Evolutionary conservation across 2,329 filamentous ascomycete genomes (phyloP).

Genomic region (Fusarium veterinarium): DNA sequence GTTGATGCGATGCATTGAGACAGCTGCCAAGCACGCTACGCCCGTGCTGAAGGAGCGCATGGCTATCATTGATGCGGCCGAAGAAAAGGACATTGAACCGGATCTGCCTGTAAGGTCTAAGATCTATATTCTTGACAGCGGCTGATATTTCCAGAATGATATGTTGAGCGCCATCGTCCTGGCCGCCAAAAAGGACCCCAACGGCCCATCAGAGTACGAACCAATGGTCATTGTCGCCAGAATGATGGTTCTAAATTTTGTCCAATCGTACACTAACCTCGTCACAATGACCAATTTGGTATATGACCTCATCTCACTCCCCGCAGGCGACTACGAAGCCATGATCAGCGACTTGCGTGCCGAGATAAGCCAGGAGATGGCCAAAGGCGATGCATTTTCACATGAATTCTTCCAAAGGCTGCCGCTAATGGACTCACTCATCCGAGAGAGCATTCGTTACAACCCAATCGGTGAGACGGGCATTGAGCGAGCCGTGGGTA

Average conservation of each 20-base stretch:
- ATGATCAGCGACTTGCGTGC: conserved; percentile 17
- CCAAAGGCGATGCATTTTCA: conserved; percentile 16
- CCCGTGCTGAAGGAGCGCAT: conserved; percentile 18
- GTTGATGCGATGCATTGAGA: conserved; percentile 23
- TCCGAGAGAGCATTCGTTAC: conserved; percentile 29
- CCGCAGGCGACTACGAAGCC: conserved; percentile 11
- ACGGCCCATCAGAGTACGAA: conserved; percentile 14
- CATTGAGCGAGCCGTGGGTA: conserved; percentile 26
- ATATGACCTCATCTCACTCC: conserved; percentile 28
- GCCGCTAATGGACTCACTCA: conserved; percentile 21
- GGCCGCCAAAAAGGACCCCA: conserved; percentile 21
- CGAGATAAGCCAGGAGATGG: conserved; percentile 15
- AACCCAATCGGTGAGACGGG: conserved; percentile 32
- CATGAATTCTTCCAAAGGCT: conserved; percentile 26
- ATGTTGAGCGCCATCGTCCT: conserved; percentile 27
- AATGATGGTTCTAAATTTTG: conserved; percentile 33
- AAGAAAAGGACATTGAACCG: conserved; percentile 9
- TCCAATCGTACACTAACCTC: conserved; percentile 25
- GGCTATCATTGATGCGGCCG: conserved; percentile 21
- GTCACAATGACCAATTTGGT: conserved; percentile 31
- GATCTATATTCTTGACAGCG: not conserved
- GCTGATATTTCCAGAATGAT: conserved; percentile 14
- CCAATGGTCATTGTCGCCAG: conserved; percentile 26
- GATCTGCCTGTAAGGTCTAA: not conserved
- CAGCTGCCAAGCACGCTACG: conserved; percentile 23